phyloP scores from a whole-genome alignment of 306 rosid genomes.

The Sophora flavescens region DNA sequence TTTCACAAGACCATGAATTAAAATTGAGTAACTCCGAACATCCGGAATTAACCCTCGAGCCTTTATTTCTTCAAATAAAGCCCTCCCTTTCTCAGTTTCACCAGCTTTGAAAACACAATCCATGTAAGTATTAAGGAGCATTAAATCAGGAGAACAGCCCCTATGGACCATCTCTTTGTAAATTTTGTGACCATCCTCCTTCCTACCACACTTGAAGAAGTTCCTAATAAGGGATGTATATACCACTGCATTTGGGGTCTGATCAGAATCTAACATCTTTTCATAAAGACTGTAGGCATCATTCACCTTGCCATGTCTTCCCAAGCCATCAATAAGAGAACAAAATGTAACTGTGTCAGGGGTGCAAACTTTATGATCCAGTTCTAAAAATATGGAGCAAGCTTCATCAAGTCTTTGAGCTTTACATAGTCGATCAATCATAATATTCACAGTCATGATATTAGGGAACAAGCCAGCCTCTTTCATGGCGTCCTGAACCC shows the following conservation, averaged over 20 bases:
- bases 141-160: conserved; percentile 81
- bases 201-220: conserved; percentile 89
- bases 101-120: conserved; percentile 92
- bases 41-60: conserved; percentile 73
- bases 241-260: conserved; percentile 69
- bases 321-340: conserved; percentile 94
- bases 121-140: conserved; percentile 91
- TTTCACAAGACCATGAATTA: conserved; percentile 87
- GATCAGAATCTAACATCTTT: conserved; percentile 83
- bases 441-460: conserved; percentile 85
- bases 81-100: conserved; percentile 83
- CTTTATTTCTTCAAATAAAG: conserved; percentile 83
- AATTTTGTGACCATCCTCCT: conserved; percentile 95
- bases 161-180: conserved; percentile 82
- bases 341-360: conserved; percentile 81
- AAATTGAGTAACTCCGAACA: conserved; percentile 81
- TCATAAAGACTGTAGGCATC: conserved; percentile 93
- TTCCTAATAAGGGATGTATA: conserved; percentile 85
- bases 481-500: conserved; percentile 73
- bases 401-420: conserved; percentile 88
- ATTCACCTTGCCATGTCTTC: conserved; percentile 76
- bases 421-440: conserved; percentile 90
- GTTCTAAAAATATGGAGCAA: conserved; percentile 78
- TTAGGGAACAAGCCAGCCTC: conserved; percentile 91
- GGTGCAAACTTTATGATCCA: conserved; percentile 80